These are phyloP conservation scores for Nyctanthes arbortristis DNA, from an alignment of 257 asterid genomes.

Conservation along the genomic window DNA sequence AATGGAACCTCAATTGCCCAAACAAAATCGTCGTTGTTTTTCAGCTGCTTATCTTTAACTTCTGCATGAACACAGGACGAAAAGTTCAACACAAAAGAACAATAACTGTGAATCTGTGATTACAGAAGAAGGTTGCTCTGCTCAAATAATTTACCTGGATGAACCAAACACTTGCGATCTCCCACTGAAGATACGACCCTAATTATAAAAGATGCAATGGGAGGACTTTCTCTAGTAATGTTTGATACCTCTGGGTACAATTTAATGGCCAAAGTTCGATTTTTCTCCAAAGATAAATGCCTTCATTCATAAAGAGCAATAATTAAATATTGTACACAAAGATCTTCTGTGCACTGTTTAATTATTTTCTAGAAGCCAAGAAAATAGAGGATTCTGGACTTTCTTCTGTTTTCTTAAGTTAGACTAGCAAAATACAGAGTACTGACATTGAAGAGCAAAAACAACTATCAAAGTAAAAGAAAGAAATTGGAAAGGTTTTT, in stretches of 20 bases:
- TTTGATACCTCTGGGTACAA: slow-evolving; percentile 79
- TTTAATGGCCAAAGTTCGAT: slow-evolving; percentile 59
- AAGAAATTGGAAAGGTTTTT: background rate
- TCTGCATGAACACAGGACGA: slow-evolving; percentile 42
- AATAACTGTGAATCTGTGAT: too few species aligned
- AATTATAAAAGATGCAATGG: slow-evolving; percentile 78
- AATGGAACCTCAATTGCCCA: slow-evolving; percentile 78
- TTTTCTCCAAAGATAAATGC: slow-evolving; percentile 92
- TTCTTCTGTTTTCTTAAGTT: background rate
- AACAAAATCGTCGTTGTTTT: slow-evolving; percentile 74
- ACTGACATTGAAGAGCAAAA: background rate
- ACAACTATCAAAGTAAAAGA: background rate
- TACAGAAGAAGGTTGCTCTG: background rate
- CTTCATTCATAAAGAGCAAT: slow-evolving; percentile 42
- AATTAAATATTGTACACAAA: too few species aligned
- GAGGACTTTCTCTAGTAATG: slow-evolving; percentile 74
- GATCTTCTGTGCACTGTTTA: too few species aligned
- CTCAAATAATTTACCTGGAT: slow-evolving; percentile 57
- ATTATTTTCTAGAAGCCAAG: too few species aligned
- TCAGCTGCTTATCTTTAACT: slow-evolving; percentile 69
- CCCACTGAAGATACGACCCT: slow-evolving; percentile 71
- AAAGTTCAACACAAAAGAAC: slow-evolving; percentile 24
- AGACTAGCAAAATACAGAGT: slow-evolving; percentile 1
- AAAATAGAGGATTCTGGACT: too few species aligned
- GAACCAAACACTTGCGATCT: slow-evolving; percentile 74